Evolutionary conservation across 805 yeast species (phyloP), one percentile per base, ranked within the genome.

Genomic region (Metschnikowia amazonensis): DNA sequence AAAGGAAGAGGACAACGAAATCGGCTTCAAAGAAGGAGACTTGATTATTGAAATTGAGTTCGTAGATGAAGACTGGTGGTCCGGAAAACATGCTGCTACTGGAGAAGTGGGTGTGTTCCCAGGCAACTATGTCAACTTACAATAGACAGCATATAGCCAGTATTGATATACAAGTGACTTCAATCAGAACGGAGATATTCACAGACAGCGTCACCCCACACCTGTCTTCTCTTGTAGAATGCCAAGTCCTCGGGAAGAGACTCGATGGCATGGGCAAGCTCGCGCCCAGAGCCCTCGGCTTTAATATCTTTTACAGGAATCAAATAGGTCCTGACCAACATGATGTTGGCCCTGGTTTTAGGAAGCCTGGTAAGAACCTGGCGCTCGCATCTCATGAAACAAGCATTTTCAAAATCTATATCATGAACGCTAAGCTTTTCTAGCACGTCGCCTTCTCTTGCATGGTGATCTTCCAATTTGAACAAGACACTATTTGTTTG

Each of bases 31-130:
- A 20, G 96, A 88, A 61, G 95, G 92, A 43, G 98, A 89, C 55
- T 59, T 74, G 48, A 89, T 94, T 51, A 71, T 80, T 16, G 86
- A 89, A 48, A 85, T 94, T 51, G 95, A 89, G 56, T 86, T 87
- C 64, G 85, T 87, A 14, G 96, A 89, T 57, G 96, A 88, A 37
- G 96, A 88, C 62, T 94, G 99, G 99, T 94, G 98, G 98, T 74
- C 85, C 44, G 99, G 99, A 42, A 81, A 79, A 50, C 75, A 83
- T 56, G 46, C 62, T 20, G 75, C 66, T 47, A 69, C 81, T 27
- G 97, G 96, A 36, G 85, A 81, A 55, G 76, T 78, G 54, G 94
- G 94, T 47, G 72, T 92, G 45, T 90, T 92, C 81, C 99, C 99
- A 43, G 81, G 96, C 34, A 89, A 88, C 67, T 89, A 86, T 62